Base-by-base conservation (phyloP, 2,329 filamentous ascomycete genomes). In the Colletotrichum filicis region DNA sequence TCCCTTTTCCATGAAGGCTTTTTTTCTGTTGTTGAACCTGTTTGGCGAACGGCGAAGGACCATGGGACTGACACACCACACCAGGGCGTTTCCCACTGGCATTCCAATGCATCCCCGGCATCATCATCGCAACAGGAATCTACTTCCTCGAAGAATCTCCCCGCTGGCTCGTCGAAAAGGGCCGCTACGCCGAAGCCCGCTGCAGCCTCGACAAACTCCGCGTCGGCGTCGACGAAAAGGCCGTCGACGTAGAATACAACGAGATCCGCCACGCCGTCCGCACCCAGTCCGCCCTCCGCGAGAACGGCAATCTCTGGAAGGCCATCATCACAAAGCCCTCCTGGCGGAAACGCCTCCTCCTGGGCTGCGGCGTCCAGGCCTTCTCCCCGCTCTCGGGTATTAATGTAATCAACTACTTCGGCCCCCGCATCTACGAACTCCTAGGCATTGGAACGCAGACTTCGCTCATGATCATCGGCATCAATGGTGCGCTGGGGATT, bases 391-490 rank as follows among this genome's bases (percentile, higher is more conserved):
- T 85, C 4, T 74, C 71, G 4, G 71, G 71, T 14, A 61, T 74
- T 73, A 87, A 86, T 63, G 82, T 86, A 14, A 85, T 86, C 65
- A 82, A 83, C 63, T 84, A 74, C 60, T 79, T 79, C 32, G 77
- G 78, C 3, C 78, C 78, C 46, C 79, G 82, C 0, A 83, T 87
- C 46, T 87, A 87, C 75, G 77, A 79, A 14, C 80, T 83, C 4
- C 80, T 87, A 0, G 85, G 85, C 7, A 83, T 88, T 55, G 77
- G 79, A 2, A 84, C 81, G 0, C 82, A 82, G 8, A 85, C 81
- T 1, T 85, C 86, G 0, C 82, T 88, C 4, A 83, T 88, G 80
- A 86, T 88, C 60, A 85, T 87, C 73, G 87, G 86, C 4, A 84
- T 88, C 74, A 86, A 83, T 75, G 86, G 86, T 28, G 85, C 86